These are phyloP conservation scores for Graphilbum fragrans DNA, from an alignment of 2,329 filamentous ascomycete genomes.

Conservation along the genomic window DNA sequence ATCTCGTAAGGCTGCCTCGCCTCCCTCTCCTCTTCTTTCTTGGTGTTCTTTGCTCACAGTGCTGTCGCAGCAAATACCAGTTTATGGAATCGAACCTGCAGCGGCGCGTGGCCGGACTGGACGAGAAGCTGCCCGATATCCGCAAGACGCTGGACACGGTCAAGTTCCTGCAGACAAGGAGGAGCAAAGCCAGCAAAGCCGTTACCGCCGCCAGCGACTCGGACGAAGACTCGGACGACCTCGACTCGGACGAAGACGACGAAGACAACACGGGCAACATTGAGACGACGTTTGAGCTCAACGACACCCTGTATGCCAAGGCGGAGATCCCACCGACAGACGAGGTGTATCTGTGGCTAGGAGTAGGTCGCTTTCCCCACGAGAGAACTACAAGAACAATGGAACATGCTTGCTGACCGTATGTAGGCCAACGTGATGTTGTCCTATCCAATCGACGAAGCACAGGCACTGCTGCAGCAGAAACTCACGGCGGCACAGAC, in stretches of 20 bases:
- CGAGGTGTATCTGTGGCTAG: slow-evolving; percentile 96
- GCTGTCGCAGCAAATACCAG: slow-evolving; percentile 71
- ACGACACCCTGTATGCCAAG: slow-evolving; percentile 89
- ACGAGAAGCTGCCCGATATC: slow-evolving; percentile 95
- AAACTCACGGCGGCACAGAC: slow-evolving; percentile 71
- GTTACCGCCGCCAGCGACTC: slow-evolving; percentile 1
- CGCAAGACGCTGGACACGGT: slow-evolving; percentile 92
- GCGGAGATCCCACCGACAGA: slow-evolving; percentile 71
- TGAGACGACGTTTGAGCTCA: slow-evolving; percentile 89
- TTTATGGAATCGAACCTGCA: slow-evolving; percentile 97
- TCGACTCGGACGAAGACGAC: slow-evolving; percentile 5
- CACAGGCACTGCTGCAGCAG: slow-evolving; percentile 61
- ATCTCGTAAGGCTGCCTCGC: slow-evolving; percentile 55
- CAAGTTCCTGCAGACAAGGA: slow-evolving; percentile 53
- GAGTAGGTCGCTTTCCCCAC: slow-evolving; percentile 45
- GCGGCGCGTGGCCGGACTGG: slow-evolving; percentile 65
- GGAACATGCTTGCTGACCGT: neutral
- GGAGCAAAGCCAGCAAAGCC: neutral
- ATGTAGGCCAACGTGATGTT: slow-evolving; percentile 88
- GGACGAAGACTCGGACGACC: neutral
- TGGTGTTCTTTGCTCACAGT: neutral
- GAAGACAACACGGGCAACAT: slow-evolving; percentile 52
- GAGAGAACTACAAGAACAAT: too few species aligned
- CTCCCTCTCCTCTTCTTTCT: neutral
- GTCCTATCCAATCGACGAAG: slow-evolving; percentile 82